Conservation (phyloP, 768 basidiomycete genomes). For the Wakefieldia striispora region DNA sequence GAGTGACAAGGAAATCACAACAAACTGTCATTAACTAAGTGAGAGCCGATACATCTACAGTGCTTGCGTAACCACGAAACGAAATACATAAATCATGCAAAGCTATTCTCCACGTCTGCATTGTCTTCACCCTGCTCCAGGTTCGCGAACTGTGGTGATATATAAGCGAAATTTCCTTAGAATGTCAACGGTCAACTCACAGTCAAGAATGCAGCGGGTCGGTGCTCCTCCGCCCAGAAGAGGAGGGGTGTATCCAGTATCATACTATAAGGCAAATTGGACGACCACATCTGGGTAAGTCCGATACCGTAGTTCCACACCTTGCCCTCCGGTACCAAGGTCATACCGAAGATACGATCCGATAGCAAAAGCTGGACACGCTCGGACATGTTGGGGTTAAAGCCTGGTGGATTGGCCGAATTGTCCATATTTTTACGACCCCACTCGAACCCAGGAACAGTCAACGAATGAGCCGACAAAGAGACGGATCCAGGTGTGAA, state of each 20-base stretch:
- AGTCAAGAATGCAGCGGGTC: conserved; percentile 91
- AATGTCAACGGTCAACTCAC: conserved; percentile 43
- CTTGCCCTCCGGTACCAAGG: conserved; percentile 88
- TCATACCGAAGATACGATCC: conserved; percentile 95
- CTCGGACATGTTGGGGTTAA: conserved; percentile 99
- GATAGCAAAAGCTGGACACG: conserved; percentile 90
- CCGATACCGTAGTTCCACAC: conserved; percentile 98
- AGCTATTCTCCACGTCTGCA: conserved; percentile 93
- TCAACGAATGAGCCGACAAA: conserved; percentile 86
- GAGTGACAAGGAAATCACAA: too few species aligned
- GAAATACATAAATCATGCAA: conserved; percentile 66
- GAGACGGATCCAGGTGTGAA: conserved; percentile 99
- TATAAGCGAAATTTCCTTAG: conserved; percentile 1
- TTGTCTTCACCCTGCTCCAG: conserved; percentile 90
- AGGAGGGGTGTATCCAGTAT: conserved; percentile 87
- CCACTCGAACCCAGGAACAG: conserved; percentile 96
- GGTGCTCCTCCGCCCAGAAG: conserved; percentile 96
- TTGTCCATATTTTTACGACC: conserved; percentile 91
- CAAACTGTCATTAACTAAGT: too few species aligned
- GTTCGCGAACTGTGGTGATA: conserved; percentile 67
- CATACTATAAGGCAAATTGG: conserved; percentile 78
- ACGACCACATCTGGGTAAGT: conserved; percentile 87
- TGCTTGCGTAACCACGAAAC: not conserved
- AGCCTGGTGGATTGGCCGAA: conserved; percentile 82
- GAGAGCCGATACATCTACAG: conserved; percentile 17